Percentiles rank a stretch among this genome's conserved stretches.
Evolutionary conservation across 805 yeast species (phyloP).

Genomic region (Saccharomycopsis fodiens): DNA sequence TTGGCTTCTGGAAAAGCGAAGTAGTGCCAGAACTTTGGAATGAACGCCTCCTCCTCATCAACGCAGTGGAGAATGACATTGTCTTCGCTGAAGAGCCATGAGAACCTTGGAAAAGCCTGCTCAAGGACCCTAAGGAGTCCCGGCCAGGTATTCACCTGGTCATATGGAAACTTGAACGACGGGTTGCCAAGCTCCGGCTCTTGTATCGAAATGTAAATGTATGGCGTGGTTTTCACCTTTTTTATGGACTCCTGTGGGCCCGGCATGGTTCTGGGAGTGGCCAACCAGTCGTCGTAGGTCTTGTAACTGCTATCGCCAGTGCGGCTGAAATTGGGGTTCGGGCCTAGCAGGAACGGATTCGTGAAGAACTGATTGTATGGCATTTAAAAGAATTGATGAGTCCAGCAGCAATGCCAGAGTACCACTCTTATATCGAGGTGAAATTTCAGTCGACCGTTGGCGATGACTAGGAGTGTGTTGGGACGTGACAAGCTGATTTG

Average conservation of each 20-base stretch:
- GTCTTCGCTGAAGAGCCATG: not conserved
- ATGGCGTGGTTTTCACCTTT: not conserved
- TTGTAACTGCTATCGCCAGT: not conserved
- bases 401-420: no score
- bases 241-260: not conserved
- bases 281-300: not conserved
- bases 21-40: not conserved
- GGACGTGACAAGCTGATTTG: no score
- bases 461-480: no score
- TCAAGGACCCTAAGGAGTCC: not conserved
- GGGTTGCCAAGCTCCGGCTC: conserved; percentile 1
- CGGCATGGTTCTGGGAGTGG: not conserved
- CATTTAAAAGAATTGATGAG: no score
- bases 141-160: conserved; percentile 1
- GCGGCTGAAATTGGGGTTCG: not conserved
- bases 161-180: conserved; percentile 3
- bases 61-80: not conserved
- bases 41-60: not conserved
- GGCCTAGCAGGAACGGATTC: not conserved
- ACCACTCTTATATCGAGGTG: not conserved
- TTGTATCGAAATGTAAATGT: not conserved
- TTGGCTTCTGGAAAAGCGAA: not conserved
- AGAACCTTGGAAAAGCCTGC: not conserved
- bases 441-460: not conserved
- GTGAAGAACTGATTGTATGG: conserved; percentile 3